phyloP scores from a whole-genome alignment of 768 basidiomycete species.

The Sporobolomyces pararoseus region DNA sequence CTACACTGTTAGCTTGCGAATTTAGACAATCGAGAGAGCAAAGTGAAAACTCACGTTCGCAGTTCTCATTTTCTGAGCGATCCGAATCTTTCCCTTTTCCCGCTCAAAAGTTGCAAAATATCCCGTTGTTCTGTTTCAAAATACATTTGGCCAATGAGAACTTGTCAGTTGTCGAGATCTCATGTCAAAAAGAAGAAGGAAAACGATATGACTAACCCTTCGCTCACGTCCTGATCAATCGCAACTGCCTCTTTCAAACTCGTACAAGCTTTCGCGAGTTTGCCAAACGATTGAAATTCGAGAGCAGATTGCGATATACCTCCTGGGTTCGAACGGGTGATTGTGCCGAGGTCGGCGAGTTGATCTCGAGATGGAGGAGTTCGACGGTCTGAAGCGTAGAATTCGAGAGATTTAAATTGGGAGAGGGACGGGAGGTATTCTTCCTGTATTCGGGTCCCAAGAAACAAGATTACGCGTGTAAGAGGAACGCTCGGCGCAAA shows the following conservation, averaged over 20 bases:
- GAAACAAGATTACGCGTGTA: too few relatives aligned
- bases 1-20: background rate
- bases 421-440: conserved; percentile 24
- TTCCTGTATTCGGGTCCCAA: background rate
- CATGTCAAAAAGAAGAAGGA: background rate
- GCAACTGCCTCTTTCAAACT: conserved; percentile 26
- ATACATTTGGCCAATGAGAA: too few relatives aligned
- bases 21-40: background rate
- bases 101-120: conserved; percentile 11
- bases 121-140: conserved; percentile 9
- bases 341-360: background rate
- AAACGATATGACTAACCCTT: conserved; percentile 13
- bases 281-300: conserved; percentile 20
- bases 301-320: background rate
- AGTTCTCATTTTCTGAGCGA: conserved; percentile 16
- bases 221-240: conserved; percentile 27
- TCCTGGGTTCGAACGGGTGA: background rate
- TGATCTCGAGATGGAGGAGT: background rate
- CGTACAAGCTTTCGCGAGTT: background rate
- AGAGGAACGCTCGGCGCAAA: too few relatives aligned
- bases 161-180: background rate
- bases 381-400: conserved; percentile 34
- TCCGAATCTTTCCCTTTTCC: conserved; percentile 11
- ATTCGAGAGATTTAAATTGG: conserved; percentile 11
- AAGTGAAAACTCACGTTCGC: conserved; percentile 9